A percentile compares a stretch with the other conserved stretches of the same genome.
Conservation (phyloP, 768 basidiomycete genomes). For the Cytidiella melzeri region DNA sequence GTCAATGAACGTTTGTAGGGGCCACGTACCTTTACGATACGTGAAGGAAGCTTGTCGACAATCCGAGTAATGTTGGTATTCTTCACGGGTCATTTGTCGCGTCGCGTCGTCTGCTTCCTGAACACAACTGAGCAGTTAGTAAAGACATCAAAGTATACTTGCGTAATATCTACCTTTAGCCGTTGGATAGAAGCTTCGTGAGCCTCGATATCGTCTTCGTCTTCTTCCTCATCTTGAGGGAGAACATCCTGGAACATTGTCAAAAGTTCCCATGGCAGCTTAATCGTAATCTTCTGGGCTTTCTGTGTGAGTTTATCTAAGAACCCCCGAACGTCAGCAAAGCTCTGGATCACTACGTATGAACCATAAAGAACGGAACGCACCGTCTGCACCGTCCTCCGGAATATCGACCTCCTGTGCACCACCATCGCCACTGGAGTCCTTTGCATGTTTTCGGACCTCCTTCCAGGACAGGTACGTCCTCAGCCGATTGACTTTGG, state of each 20-base stretch:
- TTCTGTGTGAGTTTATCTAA: constrained; percentile 76
- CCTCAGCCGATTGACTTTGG: constrained; percentile 87
- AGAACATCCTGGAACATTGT: constrained; percentile 90
- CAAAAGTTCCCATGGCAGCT: constrained; percentile 92
- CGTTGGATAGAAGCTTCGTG: constrained; percentile 91
- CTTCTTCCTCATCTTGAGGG: constrained; percentile 91
- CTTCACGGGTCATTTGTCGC: constrained; percentile 91
- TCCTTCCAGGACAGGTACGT: constrained; percentile 98
- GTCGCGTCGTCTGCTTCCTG: constrained; percentile 95
- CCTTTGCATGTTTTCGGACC: constrained; percentile 91
- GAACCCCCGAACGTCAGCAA: too few species aligned
- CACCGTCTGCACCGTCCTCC: constrained; percentile 81
- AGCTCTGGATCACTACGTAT: too few species aligned
- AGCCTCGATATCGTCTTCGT: constrained; percentile 93
- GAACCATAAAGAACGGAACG: constrained; percentile 16
- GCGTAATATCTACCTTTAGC: constrained; percentile 46
- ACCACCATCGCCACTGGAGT: constrained; percentile 76
- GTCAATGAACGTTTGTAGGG: neutral
- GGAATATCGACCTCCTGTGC: constrained; percentile 76
- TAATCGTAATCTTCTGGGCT: constrained; percentile 89
- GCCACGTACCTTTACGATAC: constrained; percentile 78
- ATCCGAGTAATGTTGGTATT: constrained; percentile 95
- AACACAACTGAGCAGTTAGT: neutral
- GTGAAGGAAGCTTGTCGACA: constrained; percentile 97
- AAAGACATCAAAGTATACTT: constrained; percentile 6